phyloP scores from a whole-genome alignment of 306 rosid genomes.

The Lathyrus tuberosus region DNA sequence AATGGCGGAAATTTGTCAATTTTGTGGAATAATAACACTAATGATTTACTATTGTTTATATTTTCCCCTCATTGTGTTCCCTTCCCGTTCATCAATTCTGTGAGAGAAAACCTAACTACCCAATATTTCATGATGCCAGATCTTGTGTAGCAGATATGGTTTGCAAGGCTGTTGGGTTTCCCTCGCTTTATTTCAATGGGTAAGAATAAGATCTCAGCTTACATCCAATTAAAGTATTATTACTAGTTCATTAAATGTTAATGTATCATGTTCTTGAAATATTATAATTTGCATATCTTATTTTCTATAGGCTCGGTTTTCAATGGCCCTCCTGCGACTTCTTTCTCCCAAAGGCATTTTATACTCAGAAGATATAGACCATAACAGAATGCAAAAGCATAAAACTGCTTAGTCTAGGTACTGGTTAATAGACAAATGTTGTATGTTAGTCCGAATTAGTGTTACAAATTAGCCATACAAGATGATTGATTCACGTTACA shows the following conservation, averaged over 20 bases:
- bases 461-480: slow-evolving; percentile 13
- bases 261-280: slow-evolving; percentile 2
- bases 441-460: neutral
- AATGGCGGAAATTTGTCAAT: neutral
- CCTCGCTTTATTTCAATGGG: slow-evolving; percentile 86
- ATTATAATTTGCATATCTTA: slow-evolving; percentile 31
- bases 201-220: slow-evolving; percentile 46
- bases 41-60: neutral
- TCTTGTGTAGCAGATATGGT: slow-evolving; percentile 65
- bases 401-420: slow-evolving; percentile 46
- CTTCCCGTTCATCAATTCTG: slow-evolving; percentile 1
- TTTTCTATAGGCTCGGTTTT: slow-evolving; percentile 54
- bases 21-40: slow-evolving; percentile 3
- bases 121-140: slow-evolving; percentile 47
- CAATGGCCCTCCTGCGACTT: slow-evolving; percentile 62
- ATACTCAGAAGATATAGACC: slow-evolving; percentile 51
- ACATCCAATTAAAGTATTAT: slow-evolving; percentile 10
- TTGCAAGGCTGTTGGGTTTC: slow-evolving; percentile 79
- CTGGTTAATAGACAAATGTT: slow-evolving; percentile 20
- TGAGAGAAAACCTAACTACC: neutral
- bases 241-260: slow-evolving; percentile 25
- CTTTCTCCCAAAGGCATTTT: slow-evolving; percentile 63
- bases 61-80: neutral
- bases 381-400: slow-evolving; percentile 44
- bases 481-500: slow-evolving; percentile 37